Conservation (phyloP, 202 grass and related monocot genomes). For the Zoysia matrella region DNA sequence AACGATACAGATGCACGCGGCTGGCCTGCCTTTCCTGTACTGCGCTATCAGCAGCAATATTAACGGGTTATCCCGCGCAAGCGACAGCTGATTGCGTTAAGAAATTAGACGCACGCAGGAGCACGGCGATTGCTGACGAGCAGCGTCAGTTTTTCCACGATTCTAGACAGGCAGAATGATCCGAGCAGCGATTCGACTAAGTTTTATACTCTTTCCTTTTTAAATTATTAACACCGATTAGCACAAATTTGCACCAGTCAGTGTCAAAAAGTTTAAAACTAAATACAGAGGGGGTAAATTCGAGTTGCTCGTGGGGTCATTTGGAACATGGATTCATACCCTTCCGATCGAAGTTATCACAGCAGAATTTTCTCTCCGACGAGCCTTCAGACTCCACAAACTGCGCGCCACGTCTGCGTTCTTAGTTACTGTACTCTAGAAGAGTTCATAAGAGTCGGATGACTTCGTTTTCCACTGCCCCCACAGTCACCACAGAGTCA, state of each 20-base stretch:
- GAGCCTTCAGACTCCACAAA: neutral
- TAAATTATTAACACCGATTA: too few relatives aligned
- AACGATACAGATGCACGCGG: neutral
- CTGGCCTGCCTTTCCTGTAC: neutral
- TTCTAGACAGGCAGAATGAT: neutral
- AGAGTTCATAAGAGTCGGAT: neutral
- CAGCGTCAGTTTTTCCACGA: neutral
- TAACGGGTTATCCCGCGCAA: slow-evolving; percentile 10
- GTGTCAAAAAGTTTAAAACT: neutral
- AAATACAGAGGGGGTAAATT: neutral
- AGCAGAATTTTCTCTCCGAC: neutral
- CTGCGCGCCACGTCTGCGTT: slow-evolving; percentile 1
- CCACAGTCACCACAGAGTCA: slow-evolving; percentile 2
- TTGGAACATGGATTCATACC: neutral
- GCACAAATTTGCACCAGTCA: too few relatives aligned
- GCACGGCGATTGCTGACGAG: neutral
- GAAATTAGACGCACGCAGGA: neutral
- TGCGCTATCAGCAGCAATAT: neutral
- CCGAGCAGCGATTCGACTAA: neutral
- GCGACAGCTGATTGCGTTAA: neutral
- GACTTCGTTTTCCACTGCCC: neutral
- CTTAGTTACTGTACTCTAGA: neutral
- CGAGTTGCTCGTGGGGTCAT: neutral
- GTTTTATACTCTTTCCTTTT: neutral
- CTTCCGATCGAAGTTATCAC: slow-evolving; percentile 7